Percentiles rank a stretch among this genome's conserved stretches.
phyloP scores from a whole-genome alignment of 2,329 filamentous ascomycete genomes.

The Fusarium proliferatum region DNA sequence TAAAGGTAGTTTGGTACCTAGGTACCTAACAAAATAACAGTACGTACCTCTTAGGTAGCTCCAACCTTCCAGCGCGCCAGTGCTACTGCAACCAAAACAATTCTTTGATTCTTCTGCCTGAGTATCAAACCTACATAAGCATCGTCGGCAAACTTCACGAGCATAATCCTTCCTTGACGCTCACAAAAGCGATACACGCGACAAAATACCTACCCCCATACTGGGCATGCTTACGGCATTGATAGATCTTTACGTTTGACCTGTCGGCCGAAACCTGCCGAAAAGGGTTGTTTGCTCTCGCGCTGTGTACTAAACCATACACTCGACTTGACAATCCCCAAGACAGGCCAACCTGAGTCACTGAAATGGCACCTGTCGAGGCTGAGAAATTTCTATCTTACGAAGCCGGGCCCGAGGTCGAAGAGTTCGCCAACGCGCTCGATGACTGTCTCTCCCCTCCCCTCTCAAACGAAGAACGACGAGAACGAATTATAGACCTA shows the following conservation, averaged over 20 bases:
- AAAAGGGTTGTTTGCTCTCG: slow-evolving; percentile 40
- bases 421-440: slow-evolving; percentile 84
- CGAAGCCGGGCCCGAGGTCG: slow-evolving; percentile 78
- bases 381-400: slow-evolving; percentile 21
- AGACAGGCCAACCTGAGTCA: neutral
- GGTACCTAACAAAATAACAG: neutral
- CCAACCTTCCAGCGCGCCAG: slow-evolving; percentile 31
- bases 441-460: slow-evolving; percentile 75
- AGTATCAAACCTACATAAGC: slow-evolving; percentile 33
- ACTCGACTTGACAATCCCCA: neutral
- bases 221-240: slow-evolving; percentile 40
- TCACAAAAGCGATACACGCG: slow-evolving; percentile 14
- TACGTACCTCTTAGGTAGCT: slow-evolving; percentile 35
- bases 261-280: slow-evolving; percentile 42
- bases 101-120: slow-evolving; percentile 38
- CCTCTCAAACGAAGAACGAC: slow-evolving; percentile 64
- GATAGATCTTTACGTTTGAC: slow-evolving; percentile 38
- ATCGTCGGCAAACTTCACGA: slow-evolving; percentile 16
- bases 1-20: too few species aligned
- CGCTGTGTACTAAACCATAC: neutral
- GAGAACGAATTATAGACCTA: slow-evolving; percentile 75
- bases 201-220: slow-evolving; percentile 3
- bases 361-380: slow-evolving; percentile 31
- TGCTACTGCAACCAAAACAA: slow-evolving; percentile 43
- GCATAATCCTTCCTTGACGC: slow-evolving; percentile 3